Conservation (phyloP, 257 asterid species). For the Jacaranda copaia region DNA sequence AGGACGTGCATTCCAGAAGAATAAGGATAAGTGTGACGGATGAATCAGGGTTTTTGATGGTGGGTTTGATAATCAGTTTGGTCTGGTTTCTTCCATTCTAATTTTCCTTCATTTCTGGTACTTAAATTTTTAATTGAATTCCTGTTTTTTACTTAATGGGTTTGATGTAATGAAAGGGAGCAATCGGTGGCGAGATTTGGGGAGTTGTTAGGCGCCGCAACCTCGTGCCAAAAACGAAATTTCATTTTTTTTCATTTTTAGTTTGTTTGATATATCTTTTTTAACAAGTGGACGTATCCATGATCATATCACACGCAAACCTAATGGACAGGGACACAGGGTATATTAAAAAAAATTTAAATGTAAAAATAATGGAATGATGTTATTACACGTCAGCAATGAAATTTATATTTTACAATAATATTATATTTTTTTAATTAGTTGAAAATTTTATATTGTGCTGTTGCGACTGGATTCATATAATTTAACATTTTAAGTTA, state of each 20-base stretch:
- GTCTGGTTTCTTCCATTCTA: constrained; percentile 1
- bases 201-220: constrained; percentile 62
- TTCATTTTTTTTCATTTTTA: background rate
- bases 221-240: constrained; percentile 25
- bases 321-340: too few relatives aligned
- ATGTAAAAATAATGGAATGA: too few relatives aligned
- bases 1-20: constrained; percentile 8
- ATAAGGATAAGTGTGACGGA: background rate
- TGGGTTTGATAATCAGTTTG: background rate
- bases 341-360: too few relatives aligned
- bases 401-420: too few relatives aligned
- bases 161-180: constrained; percentile 38
- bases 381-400: too few relatives aligned
- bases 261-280: background rate
- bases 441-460: too few relatives aligned
- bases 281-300: background rate
- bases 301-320: too few relatives aligned
- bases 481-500: too few relatives aligned
- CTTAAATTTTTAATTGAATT: background rate
- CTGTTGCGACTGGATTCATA: background rate
- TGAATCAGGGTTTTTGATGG: background rate
- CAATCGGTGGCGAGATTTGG: constrained; percentile 65
- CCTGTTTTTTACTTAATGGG: constrained; percentile 16
- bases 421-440: too few relatives aligned
- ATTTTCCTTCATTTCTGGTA: background rate